A percentile compares a stretch with the other conserved stretches of the same genome.
These are phyloP conservation scores for Candolleomyces eurysporus DNA, from an alignment of 768 basidiomycete genomes.

Conservation along the genomic window DNA sequence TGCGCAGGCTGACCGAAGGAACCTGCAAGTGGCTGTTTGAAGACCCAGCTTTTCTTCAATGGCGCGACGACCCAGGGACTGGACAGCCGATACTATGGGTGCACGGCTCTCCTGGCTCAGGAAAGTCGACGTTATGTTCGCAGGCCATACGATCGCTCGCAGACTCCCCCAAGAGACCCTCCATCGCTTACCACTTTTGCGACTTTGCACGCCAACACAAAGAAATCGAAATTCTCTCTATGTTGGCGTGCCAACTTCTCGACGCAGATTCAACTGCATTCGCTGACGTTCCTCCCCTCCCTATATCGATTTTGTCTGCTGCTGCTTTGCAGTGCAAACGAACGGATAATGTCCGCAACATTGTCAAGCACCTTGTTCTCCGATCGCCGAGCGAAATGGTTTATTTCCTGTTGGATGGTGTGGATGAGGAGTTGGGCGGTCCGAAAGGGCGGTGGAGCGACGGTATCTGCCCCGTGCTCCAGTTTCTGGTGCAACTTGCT, in stretches of 20 bases:
- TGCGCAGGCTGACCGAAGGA: background rate
- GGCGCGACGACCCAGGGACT: background rate
- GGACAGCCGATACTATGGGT: constrained; percentile 16
- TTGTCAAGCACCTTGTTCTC: background rate
- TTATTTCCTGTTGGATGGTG: background rate
- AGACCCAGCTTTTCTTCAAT: constrained; percentile 1
- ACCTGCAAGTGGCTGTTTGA: constrained; percentile 2
- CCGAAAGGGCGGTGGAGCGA: constrained; percentile 12
- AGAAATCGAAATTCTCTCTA: constrained; percentile 12
- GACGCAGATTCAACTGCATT: constrained; percentile 8
- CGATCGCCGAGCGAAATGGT: background rate
- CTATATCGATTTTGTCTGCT: background rate
- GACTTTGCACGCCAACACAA: constrained; percentile 12
- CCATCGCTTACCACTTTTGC: constrained; percentile 19
- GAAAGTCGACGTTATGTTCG: constrained; percentile 21
- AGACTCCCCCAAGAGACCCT: background rate
- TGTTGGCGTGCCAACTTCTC: constrained; percentile 19
- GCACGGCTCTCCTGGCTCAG: constrained; percentile 17
- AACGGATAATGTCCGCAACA: background rate
- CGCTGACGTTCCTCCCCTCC: background rate
- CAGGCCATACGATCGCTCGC: constrained; percentile 10
- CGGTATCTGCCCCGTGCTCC: constrained; percentile 8
- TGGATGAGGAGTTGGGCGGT: background rate
- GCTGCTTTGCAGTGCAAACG: background rate
- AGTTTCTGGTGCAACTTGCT: constrained; percentile 14